A percentile compares a stretch with the other conserved stretches of the same genome.
These are phyloP conservation scores for Penicillium ucsense DNA, from an alignment of 495 filamentous ascomycete species.

Conservation along the genomic window DNA sequence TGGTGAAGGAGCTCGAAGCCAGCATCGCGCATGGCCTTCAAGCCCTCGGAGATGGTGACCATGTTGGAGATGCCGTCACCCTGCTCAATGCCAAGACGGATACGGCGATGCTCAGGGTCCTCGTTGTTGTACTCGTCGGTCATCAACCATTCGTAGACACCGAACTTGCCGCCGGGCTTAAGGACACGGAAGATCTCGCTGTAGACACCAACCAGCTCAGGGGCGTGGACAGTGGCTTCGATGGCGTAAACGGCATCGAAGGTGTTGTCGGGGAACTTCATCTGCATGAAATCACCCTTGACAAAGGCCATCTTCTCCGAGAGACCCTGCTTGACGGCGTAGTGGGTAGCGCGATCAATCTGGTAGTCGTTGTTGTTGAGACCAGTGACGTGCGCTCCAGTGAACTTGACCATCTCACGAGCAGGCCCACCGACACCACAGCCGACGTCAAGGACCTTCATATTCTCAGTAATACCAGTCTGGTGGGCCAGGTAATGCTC, in stretches of 20 bases:
- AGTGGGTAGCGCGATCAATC: slow-evolving; percentile 84
- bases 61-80: slow-evolving; percentile 98
- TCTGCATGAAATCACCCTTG: slow-evolving; percentile 99
- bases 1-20: slow-evolving; percentile 80
- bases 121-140: slow-evolving; percentile 89
- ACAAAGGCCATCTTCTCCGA: slow-evolving; percentile 75
- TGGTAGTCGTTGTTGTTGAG: slow-evolving; percentile 99
- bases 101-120: slow-evolving; percentile 77
- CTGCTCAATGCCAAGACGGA: slow-evolving; percentile 91
- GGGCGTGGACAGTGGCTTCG: slow-evolving; percentile 93
- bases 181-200: slow-evolving; percentile 88
- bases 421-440: slow-evolving; percentile 98
- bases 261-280: slow-evolving; percentile 82
- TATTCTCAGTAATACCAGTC: slow-evolving; percentile 75
- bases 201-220: slow-evolving; percentile 90
- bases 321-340: slow-evolving; percentile 73
- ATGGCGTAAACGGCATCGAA: slow-evolving; percentile 99
- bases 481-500: slow-evolving; percentile 95
- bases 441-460: slow-evolving; percentile 92
- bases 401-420: slow-evolving; percentile 92
- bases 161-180: slow-evolving; percentile 93
- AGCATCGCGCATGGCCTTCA: slow-evolving; percentile 77
- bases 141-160: slow-evolving; percentile 99
- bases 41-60: slow-evolving; percentile 78
- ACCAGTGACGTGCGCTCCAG: slow-evolving; percentile 78